Base-by-base conservation (phyloP, 352 stramenopile species). In the Phytopythium boreale region DNA sequence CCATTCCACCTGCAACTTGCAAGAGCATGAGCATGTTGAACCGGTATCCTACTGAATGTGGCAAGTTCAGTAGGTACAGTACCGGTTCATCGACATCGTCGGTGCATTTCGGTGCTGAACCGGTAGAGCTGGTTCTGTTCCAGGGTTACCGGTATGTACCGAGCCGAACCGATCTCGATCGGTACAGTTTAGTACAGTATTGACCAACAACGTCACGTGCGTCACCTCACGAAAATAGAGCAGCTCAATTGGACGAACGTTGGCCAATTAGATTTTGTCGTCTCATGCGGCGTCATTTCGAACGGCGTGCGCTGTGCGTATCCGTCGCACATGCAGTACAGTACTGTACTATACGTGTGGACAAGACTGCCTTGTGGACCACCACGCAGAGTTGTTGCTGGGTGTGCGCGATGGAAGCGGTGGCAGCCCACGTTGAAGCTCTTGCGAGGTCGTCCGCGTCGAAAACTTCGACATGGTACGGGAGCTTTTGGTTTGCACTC, bases 191-290 rank as follows among this genome's bases (percentile, higher is more conserved):
- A 34, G 29, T 39, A 39, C 34, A 14, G 34, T 10, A 39, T 7
- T 39, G 34, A 14, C 34, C 34, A 39, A 39, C 44, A 19, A 19
- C 46, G 0, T 20, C 46, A 26, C 46, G 46, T 20, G 15, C 15
- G 29, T 34, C 29, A 34, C 4, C 29, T 34, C 29, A 15, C 34
- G 47, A 34, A 55, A 36, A 55, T 22, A 20, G 47, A 20, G 47
- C 47, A 20, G 12, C 47, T 36, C 47, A 24, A 55, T 55, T 55
- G 47, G 47, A 31, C 47, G 47, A 55, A n/a, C 47, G 24, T 36
- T 10, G 26, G 3, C 47, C 47, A 55, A 55, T 55, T n/a, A 55
- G 47, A 55, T 12, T 8, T 19, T 20, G 2, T 36, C 47, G 47
- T 10, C 22, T 31, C 43, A 14, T 11, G 2, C 41, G 22, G 17